These are phyloP conservation scores for Ogataea methylovora DNA, from an alignment of 805 yeast species.

Conservation along the genomic window DNA sequence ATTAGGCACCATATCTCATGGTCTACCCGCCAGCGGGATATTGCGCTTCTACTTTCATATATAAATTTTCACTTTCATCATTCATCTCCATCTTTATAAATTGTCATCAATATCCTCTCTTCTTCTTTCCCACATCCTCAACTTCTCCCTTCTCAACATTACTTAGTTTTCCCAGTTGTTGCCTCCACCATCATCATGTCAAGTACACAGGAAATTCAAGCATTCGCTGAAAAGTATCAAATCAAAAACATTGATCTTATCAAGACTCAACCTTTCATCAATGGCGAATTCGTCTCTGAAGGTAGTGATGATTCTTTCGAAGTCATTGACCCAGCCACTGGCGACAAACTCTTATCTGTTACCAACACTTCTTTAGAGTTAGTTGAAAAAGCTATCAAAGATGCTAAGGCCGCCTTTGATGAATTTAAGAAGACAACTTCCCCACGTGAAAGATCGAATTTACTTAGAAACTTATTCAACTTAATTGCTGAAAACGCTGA, in stretches of 20 bases:
- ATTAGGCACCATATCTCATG: too few relatives aligned
- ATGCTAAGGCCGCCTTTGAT: constrained; percentile 47
- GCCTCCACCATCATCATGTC: too few relatives aligned
- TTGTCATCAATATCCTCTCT: too few relatives aligned
- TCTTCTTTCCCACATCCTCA: too few relatives aligned
- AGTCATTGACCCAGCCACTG: constrained; percentile 73
- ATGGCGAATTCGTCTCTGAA: constrained; percentile 62
- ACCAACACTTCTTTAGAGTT: constrained; percentile 46
- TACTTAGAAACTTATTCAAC: constrained; percentile 44
- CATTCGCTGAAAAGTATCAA: constrained; percentile 23
- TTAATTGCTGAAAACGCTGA: constrained; percentile 50
- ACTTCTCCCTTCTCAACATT: too few relatives aligned
- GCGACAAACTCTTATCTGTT: constrained; percentile 42
- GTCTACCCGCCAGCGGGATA: too few relatives aligned
- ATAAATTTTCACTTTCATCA: too few relatives aligned
- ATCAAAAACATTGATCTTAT: constrained; percentile 43
- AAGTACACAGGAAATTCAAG: constrained; percentile 13
- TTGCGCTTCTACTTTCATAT: too few relatives aligned
- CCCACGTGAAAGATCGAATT: constrained; percentile 46
- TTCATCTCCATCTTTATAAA: too few relatives aligned
- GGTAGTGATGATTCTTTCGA: constrained; percentile 42
- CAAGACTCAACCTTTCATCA: constrained; percentile 53
- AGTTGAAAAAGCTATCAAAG: constrained; percentile 44
- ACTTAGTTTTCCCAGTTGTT: too few relatives aligned
- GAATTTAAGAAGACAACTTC: constrained; percentile 41